phyloP scores from a whole-genome alignment of 148 eudicot species.

The Rhododendron mucronatum region DNA sequence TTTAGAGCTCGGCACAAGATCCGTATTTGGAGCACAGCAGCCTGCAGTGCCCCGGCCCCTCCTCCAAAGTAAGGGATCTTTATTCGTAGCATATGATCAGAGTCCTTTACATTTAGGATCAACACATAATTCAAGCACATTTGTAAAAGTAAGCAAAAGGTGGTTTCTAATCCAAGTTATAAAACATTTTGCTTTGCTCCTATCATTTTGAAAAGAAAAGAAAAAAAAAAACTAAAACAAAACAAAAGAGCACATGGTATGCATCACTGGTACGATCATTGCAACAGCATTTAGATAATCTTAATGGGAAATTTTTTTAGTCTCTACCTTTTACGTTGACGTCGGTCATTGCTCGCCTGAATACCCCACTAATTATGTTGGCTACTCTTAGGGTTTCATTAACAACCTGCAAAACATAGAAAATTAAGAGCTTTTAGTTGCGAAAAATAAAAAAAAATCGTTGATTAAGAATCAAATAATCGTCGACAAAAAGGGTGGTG shows the following conservation, averaged over 20 bases:
- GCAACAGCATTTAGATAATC: not conserved
- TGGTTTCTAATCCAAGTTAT: not conserved
- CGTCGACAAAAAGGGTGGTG: not conserved
- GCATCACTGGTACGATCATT: conserved; percentile 2
- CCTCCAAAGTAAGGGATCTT: not conserved
- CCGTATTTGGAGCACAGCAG: not conserved
- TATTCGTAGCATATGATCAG: not conserved
- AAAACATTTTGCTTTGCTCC: not conserved
- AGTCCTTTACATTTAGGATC: not conserved
- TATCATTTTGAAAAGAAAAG: not conserved
- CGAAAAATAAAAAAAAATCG: not conserved
- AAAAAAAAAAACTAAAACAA: not conserved
- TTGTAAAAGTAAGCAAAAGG: not conserved
- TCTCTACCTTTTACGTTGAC: conserved; percentile 59
- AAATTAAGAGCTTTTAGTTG: not conserved
- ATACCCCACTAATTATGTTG: conserved; percentile 92
- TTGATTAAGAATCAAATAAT: not conserved
- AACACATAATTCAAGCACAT: not conserved
- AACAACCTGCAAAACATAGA: conserved; percentile 51
- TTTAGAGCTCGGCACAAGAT: not conserved
- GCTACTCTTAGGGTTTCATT: conserved; percentile 86
- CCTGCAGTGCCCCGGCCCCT: not conserved
- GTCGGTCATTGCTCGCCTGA: conserved; percentile 74
- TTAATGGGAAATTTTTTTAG: not conserved
- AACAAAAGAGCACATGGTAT: not conserved